Percentiles rank a stretch among this genome's conserved stretches.
These are phyloP conservation scores for Epichloe sp. DNA, from an alignment of 2,329 filamentous ascomycete genomes.

Conservation along the genomic window DNA sequence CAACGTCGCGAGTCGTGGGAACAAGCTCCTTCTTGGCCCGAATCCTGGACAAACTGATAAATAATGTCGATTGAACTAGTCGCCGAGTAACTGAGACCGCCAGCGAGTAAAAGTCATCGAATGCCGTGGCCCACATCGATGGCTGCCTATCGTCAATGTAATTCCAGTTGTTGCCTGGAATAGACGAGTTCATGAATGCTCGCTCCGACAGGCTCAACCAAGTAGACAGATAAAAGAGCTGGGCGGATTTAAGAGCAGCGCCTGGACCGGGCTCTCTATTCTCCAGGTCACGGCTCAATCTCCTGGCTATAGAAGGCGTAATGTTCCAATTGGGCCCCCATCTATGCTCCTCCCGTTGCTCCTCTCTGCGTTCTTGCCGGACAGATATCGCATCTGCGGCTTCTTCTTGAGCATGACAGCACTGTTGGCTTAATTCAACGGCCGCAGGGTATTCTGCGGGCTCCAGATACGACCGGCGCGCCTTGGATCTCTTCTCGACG, in stretches of 20 bases:
- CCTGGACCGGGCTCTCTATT: not conserved
- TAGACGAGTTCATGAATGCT: conserved; percentile 62
- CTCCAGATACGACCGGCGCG: conserved; percentile 21
- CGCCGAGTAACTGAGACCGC: conserved; percentile 54
- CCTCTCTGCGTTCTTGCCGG: conserved; percentile 51
- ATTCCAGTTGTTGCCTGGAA: conserved; percentile 55
- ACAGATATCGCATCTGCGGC: conserved; percentile 53
- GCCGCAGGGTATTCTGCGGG: conserved; percentile 56
- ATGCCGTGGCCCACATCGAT: conserved; percentile 58
- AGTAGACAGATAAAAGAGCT: conserved; percentile 42
- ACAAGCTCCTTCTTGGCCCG: conserved; percentile 31
- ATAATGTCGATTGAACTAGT: conserved; percentile 55
- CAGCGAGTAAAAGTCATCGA: conserved; percentile 64
- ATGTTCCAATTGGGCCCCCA: conserved; percentile 59
- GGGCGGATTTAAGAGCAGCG: conserved; percentile 31
- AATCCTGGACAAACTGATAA: conserved; percentile 57
- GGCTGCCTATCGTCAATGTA: conserved; percentile 48
- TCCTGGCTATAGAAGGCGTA: conserved; percentile 24
- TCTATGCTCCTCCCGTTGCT: conserved; percentile 41
- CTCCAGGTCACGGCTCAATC: conserved; percentile 12
- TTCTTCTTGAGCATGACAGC: conserved; percentile 51
- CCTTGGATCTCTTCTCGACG: conserved; percentile 24
- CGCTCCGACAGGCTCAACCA: conserved; percentile 53
- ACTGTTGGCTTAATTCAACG: conserved; percentile 53
- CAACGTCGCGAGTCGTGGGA: conserved; percentile 17